phyloP scores from a whole-genome alignment of 2,329 filamentous ascomycete species.

The Chrysosphaeria jannelii region DNA sequence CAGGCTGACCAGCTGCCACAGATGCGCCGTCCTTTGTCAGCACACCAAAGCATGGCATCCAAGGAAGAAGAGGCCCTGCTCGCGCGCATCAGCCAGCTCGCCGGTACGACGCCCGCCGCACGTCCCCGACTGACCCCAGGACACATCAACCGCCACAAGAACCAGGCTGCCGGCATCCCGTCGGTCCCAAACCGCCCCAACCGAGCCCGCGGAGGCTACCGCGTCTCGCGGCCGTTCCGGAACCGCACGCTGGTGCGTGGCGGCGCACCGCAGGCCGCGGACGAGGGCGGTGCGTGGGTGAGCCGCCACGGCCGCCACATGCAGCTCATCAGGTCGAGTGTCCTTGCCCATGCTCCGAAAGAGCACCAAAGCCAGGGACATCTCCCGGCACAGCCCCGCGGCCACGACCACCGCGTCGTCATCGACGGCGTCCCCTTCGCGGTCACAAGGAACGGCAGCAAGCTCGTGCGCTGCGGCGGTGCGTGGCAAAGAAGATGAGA shows the following conservation, averaged over 20 bases:
- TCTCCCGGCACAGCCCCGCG: too few relatives aligned
- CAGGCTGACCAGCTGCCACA: too few relatives aligned
- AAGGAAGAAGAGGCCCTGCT: constrained; percentile 21
- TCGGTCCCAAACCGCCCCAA: constrained; percentile 3
- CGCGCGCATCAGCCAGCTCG: constrained; percentile 20
- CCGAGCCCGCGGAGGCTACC: constrained; percentile 3
- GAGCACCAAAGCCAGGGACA: too few relatives aligned
- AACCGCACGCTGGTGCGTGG: constrained; percentile 25
- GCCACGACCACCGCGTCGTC: constrained; percentile 35
- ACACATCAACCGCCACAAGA: constrained; percentile 57
- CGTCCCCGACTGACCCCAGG: constrained; percentile 14
- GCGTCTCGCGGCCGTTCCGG: constrained; percentile 12
- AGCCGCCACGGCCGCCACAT: constrained; percentile 46
- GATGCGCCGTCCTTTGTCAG: too few relatives aligned
- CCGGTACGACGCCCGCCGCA: constrained; percentile 10
- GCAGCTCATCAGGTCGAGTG: constrained; percentile 59
- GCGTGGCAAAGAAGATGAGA: too few relatives aligned
- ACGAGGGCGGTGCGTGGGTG: constrained; percentile 21
- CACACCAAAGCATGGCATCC: too few relatives aligned
- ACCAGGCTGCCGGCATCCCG: constrained; percentile 18
- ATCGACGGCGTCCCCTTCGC: constrained; percentile 46
- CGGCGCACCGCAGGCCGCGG: constrained; percentile 8
- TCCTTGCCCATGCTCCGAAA: too few relatives aligned
- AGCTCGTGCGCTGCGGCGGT: constrained; percentile 42
- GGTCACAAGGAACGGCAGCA: constrained; percentile 51